phyloP scores from a whole-genome alignment of 208 protist species.

The Willaertia magna region DNA sequence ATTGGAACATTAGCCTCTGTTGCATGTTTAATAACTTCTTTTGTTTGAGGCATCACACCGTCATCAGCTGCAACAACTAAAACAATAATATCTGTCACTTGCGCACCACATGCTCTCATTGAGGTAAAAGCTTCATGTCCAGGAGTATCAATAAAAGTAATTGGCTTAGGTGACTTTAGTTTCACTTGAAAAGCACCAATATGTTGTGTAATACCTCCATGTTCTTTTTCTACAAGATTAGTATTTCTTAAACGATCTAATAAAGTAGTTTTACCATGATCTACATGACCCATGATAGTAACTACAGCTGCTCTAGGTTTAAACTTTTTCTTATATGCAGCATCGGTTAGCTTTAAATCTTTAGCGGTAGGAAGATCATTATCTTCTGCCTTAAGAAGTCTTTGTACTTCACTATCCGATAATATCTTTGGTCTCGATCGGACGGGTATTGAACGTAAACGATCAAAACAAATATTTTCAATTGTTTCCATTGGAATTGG shows the following conservation, averaged over 20 bases:
- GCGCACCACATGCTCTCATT: conserved; percentile 82
- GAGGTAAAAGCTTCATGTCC: conserved; percentile 84
- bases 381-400: neutral
- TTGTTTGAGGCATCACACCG: conserved; percentile 81
- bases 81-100: conserved; percentile 87
- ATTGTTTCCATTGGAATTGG: neutral
- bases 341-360: neutral
- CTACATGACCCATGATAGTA: conserved; percentile 96
- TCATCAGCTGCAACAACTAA: conserved; percentile 88
- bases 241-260: conserved; percentile 82
- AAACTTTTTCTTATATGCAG: neutral
- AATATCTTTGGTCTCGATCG: neutral
- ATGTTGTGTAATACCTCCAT: conserved; percentile 94
- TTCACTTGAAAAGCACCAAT: conserved; percentile 71
- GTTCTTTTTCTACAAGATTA: conserved; percentile 76
- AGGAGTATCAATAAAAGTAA: conserved; percentile 96
- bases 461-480: neutral
- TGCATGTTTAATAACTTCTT: conserved; percentile 68
- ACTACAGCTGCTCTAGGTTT: conserved; percentile 71
- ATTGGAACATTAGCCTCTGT: conserved; percentile 54
- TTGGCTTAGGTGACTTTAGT: conserved; percentile 34
- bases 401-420: neutral
- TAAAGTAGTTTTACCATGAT: conserved; percentile 94
- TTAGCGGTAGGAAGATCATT: neutral
- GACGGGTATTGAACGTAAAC: neutral